Base-by-base conservation (phyloP, 2,329 filamentous ascomycete species). In the Pseudocercospora crystallina region DNA sequence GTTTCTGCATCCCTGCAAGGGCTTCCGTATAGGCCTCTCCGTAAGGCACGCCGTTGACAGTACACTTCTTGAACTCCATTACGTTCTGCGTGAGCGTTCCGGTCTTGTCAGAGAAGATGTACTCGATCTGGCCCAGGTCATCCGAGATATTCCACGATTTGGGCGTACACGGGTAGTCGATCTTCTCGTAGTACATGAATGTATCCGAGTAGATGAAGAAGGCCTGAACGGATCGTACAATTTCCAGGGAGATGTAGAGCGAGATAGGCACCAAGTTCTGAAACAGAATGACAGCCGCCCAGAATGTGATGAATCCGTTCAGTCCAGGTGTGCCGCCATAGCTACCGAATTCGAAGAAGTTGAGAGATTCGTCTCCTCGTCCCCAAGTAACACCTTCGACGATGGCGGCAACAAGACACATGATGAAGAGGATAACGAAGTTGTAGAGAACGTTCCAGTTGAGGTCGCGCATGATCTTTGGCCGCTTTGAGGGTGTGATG, bases 141-240 rank as follows among this genome's bases (percentile, higher is more conserved):
- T 99, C 94, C 1, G 92, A 97, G 43, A 99, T 97, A 68, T 97
- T 99, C 94, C 94, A 99, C 0, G 91, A 90, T 67, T 97, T 97
- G 5, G 95, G 94, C 9, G 95, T 90, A 67, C 95, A 99, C 2
- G 92, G 90, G 66, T 96, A 91, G 65, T 96, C 90, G 59, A 96
- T 84, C 64, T 84, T 85, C 49, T 94, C 94, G 74, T 99, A 96
- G 72, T 97, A 99, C 95, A 99, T 99, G 66, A 86, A 83, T 4
- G 89, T 81, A 66, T 99, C 94, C 73, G 86, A 96, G 76, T 95
- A 96, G 66, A 99, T 99, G 77, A 99, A 99, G 66, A 95, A 84
- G 3, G 92, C 94, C 72, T 99, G 94, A 9, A 89, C 79, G 0
- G 91, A 94, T 58, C 92, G 87, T 49, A 99, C 89, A 51, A 99